Evolutionary conservation across 2,329 filamentous ascomycete genomes (phyloP), one percentile per base, ranked within the genome.

Genomic region (Colletotrichum lentis): DNA sequence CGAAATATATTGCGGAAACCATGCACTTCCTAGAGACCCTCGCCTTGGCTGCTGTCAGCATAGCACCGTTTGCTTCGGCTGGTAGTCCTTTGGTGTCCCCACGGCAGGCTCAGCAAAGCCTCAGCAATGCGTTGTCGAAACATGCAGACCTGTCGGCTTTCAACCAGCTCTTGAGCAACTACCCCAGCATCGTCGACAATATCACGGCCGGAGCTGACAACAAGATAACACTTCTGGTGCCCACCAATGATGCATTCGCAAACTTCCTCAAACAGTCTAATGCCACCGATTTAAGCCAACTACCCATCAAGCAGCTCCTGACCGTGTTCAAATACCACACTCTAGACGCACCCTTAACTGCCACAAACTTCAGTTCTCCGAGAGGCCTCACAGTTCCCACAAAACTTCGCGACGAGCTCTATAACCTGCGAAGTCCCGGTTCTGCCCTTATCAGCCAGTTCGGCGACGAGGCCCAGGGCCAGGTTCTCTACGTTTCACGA

Each of bases 291-390:
- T 70, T 80, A 67, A 78, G 76, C 66, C 77, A 80, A 70, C 71
- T 77, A 43, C 69, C 73, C 53, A 11, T 73, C 16, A 75, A 76
- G 69, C 78, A 78, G 72, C 74, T 80, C 56, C 70, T 72, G 69
- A 80, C 76, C 39, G 77, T 80, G 57, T 72, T 80, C 41, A 74
- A 75, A 61, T 80, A 80, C 57, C 73, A 73, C 50, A 65, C 70
- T 52, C 43, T 74, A 39, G 68, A 64, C 7, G 71, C 72, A 11
- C 37, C 56, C 16, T 20, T 74, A 22, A 70, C 64, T 12, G 49
- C 57, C 12, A 18, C 39, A 8, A 70, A 72, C 35, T 72, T 73
- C 61, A 71, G 64, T 24, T 20, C 43, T 7, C 11, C 67, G 1
- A 59, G 53, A 27, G 71, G 73, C 5, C 46, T 74, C 35, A 72